phyloP scores from a whole-genome alignment of 495 filamentous ascomycete genomes.

The Platismatia glauca region DNA sequence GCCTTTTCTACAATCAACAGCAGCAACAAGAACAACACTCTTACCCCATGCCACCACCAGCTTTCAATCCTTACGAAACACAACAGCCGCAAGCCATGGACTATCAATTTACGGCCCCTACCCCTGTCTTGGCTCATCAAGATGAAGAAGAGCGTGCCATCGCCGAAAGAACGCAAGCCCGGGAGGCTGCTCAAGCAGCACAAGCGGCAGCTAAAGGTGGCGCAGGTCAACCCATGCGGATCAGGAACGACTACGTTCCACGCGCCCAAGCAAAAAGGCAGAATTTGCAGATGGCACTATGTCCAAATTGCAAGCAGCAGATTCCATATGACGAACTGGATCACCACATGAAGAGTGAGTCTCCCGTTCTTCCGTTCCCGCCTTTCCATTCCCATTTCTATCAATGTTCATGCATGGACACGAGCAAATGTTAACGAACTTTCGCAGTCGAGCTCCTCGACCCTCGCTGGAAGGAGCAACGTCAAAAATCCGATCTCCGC shows the following conservation, averaged over 20 bases:
- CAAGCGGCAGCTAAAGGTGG: slow-evolving; percentile 65
- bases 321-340: slow-evolving; percentile 81
- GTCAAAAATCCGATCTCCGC: slow-evolving; percentile 74
- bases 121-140: slow-evolving; percentile 30
- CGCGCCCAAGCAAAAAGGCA: slow-evolving; percentile 64
- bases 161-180: slow-evolving; percentile 58
- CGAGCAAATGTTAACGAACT: slow-evolving; percentile 17
- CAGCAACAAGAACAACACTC: slow-evolving; percentile 27
- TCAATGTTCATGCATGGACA: neutral
- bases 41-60: slow-evolving; percentile 25
- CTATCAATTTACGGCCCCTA: slow-evolving; percentile 29
- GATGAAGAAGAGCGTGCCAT: slow-evolving; percentile 61
- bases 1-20: slow-evolving; percentile 46
- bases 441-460: slow-evolving; percentile 75
- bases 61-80: slow-evolving; percentile 31
- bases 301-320: slow-evolving; percentile 88
- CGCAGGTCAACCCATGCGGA: slow-evolving; percentile 70
- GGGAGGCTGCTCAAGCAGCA: slow-evolving; percentile 63
- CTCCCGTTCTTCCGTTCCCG: neutral
- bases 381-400: neutral
- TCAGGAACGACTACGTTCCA: slow-evolving; percentile 85
- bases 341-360: slow-evolving; percentile 80
- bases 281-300: slow-evolving; percentile 61
- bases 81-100: slow-evolving; percentile 33
- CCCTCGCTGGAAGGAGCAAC: slow-evolving; percentile 92